A percentile compares a stretch with the other conserved stretches of the same genome.
Evolutionary conservation across 2,329 filamentous ascomycete species (phyloP).

Genomic region (Pseudodiploospora longispora): DNA sequence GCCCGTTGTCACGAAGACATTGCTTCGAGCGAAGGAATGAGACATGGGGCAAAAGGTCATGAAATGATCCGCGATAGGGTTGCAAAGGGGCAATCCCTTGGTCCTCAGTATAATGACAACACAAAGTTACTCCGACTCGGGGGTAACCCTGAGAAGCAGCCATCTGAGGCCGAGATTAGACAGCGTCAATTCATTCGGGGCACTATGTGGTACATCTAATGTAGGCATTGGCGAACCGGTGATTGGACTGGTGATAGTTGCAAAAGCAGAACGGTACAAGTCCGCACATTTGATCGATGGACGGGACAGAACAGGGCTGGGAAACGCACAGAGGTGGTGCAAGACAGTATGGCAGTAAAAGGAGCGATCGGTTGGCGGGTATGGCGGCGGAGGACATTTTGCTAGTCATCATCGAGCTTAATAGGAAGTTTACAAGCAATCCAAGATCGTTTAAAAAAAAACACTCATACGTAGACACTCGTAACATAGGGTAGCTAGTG

Average conservation of each 20-base stretch:
- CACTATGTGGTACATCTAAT: conserved; percentile 39
- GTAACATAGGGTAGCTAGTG: too few species aligned
- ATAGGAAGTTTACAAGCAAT: too few species aligned
- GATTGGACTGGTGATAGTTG: too few species aligned
- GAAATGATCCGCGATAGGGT: conserved; percentile 30
- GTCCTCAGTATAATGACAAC: conserved; percentile 16
- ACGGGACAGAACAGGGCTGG: conserved; percentile 4
- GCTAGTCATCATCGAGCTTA: not conserved
- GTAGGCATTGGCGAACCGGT: too few species aligned
- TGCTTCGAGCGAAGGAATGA: conserved; percentile 35
- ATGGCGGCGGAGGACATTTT: conserved; percentile 26
- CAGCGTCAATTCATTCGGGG: conserved; percentile 27
- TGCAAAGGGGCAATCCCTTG: conserved; percentile 28
- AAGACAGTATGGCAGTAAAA: conserved; percentile 16
- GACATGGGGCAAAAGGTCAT: conserved; percentile 35
- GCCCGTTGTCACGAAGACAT: conserved; percentile 64
- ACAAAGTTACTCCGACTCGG: conserved; percentile 24
- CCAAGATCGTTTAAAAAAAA: too few species aligned
- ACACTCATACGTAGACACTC: too few species aligned
- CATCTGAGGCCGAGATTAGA: conserved; percentile 20
- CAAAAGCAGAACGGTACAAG: not conserved
- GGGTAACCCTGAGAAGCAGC: conserved; percentile 14
- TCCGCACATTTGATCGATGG: not conserved
- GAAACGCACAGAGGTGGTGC: not conserved
- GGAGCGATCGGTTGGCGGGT: conserved; percentile 26